Evolutionary conservation across 169 alveolate genomes (phyloP), one percentile per base, ranked within the genome.

Genomic region (Plasmodium gaboni): DNA sequence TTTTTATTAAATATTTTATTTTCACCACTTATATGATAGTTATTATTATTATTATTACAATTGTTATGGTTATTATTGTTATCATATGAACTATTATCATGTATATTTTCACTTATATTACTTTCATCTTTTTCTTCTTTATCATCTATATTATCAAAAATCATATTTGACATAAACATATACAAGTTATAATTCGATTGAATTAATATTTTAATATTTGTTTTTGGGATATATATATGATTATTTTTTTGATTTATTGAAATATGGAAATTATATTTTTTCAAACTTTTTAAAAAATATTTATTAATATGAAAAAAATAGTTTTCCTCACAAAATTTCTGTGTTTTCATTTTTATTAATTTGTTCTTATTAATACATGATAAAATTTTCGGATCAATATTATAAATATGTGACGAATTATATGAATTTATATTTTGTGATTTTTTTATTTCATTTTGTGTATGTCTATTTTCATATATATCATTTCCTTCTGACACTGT

Each of bases 161-260:
- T 8, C 91, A 83, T 83, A 38, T n/a, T 83, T 8, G 91, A 68
- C 13, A 71, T 68, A 63, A 83, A 83, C 17, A 83, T 44, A 32
- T 83, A 83, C 24, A 83, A 68, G 28, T 83, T 83, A 44, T 83
- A 83, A 48, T 83, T 57, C 1, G 85, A 53, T 67, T 83, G 80
- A 15, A 83, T 72, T 12, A 67, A 68, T 19, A 83, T 26, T 71
- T 83, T 83, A 26, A 83, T 71, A 48, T 26, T 63, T 24, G 80
- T 38, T 38, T 68, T 38, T 7, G 91, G 91, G n/a, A 83, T 68
- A 17, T 83, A 71, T 6, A 83, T 22, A 46, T 15, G 55, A 63
- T 63, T 61, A 26, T 67, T 22, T 57, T 57, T 46, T 22, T 83
- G 85, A 48, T 83, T 83, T 83, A 53, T 68, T 9, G 78, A 83